Conservation (phyloP, 2,329 filamentous ascomycete genomes). For the Aspergillus neoniger region DNA sequence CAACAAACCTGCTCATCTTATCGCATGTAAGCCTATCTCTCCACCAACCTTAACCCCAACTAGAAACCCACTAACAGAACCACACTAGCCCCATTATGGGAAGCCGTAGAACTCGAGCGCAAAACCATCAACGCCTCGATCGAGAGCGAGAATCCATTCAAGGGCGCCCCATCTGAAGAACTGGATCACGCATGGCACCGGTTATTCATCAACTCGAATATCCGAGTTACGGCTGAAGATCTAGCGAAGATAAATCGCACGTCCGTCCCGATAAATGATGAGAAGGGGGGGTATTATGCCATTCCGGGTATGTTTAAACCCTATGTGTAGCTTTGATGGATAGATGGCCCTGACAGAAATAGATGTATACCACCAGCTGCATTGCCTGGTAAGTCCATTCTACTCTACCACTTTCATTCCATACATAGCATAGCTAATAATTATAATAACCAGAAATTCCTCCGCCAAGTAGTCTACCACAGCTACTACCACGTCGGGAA, state of each 20-base stretch:
- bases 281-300: background rate
- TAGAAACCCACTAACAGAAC: background rate
- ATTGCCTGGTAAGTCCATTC: background rate
- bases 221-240: background rate
- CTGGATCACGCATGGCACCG: background rate
- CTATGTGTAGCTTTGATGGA: no score
- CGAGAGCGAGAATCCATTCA: background rate
- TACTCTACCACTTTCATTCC: no score
- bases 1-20: background rate
- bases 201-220: background rate
- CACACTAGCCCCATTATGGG: background rate
- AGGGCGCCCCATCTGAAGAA: background rate
- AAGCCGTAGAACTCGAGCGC: background rate
- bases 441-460: background rate
- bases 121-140: background rate
- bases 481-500: background rate
- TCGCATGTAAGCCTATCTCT: background rate
- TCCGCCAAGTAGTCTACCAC: background rate
- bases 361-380: conserved; percentile 4
- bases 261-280: background rate
- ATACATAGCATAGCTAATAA: background rate
- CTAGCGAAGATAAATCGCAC: background rate
- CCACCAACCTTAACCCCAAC: background rate
- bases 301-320: background rate
- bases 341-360: no score